phyloP scores from a whole-genome alignment of 2,329 filamentous ascomycete genomes.

The Cladosporium sp. region DNA sequence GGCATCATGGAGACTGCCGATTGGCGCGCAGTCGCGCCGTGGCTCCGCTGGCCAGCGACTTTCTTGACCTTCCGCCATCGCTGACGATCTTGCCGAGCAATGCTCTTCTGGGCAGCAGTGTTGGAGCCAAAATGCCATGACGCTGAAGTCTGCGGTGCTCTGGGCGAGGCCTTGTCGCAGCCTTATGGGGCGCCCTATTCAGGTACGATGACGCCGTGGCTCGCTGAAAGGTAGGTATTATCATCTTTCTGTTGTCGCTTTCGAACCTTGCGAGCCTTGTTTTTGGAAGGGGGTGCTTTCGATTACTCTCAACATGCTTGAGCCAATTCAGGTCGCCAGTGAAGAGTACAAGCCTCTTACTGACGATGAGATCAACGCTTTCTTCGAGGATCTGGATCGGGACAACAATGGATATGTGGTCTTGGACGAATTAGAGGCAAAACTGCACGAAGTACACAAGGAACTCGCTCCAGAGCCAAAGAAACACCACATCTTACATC shows the following conservation, averaged over 20 bases:
- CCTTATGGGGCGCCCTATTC: background rate
- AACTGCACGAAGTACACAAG: slow-evolving; percentile 48
- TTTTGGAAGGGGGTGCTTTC: background rate
- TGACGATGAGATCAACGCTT: slow-evolving; percentile 47
- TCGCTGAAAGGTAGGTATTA: background rate
- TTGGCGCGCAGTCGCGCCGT: background rate
- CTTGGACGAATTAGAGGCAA: slow-evolving; percentile 47
- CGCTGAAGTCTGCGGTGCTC: background rate
- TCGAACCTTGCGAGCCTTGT: background rate
- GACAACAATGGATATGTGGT: slow-evolving; percentile 48
- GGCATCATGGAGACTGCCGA: background rate
- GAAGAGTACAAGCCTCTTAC: slow-evolving; percentile 28
- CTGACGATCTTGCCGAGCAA: background rate
- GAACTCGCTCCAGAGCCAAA: slow-evolving; percentile 45
- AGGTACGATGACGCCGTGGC: slow-evolving; percentile 3
- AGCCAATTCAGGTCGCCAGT: slow-evolving; percentile 11
- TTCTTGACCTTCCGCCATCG: too few relatives aligned
- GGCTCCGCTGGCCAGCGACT: background rate
- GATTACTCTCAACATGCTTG: slow-evolving; percentile 1
- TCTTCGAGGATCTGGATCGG: slow-evolving; percentile 49
- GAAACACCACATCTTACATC: slow-evolving; percentile 41
- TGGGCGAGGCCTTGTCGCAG: background rate
- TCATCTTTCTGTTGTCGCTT: background rate
- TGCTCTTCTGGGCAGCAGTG: background rate
- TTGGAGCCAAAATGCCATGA: background rate